Evolutionary conservation across 805 yeast species (phyloP).

Genomic region (Cyberlindnera petersonii): DNA sequence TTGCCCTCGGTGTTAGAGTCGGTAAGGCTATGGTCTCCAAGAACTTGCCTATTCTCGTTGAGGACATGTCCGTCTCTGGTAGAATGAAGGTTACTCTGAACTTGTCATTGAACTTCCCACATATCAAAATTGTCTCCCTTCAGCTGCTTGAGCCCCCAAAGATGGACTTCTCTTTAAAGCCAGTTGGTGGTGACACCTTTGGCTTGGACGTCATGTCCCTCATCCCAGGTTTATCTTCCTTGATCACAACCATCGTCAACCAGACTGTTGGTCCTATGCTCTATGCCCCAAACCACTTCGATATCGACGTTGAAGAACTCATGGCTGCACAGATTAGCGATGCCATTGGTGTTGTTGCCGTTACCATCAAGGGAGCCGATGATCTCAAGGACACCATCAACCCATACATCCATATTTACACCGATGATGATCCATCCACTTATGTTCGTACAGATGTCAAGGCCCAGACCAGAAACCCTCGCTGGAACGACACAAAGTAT

Average conservation of each 20-base stretch:
- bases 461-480: constrained; percentile 51
- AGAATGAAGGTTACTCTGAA: constrained; percentile 60
- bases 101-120: constrained; percentile 69
- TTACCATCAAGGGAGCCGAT: constrained; percentile 53
- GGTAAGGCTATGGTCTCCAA: constrained; percentile 81
- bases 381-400: constrained; percentile 49
- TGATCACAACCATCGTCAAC: constrained; percentile 68
- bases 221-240: constrained; percentile 72
- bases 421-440: constrained; percentile 42
- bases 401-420: constrained; percentile 52
- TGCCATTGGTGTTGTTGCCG: constrained; percentile 65
- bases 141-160: constrained; percentile 75
- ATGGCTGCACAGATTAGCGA: constrained; percentile 62
- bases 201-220: constrained; percentile 83
- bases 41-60: constrained; percentile 72
- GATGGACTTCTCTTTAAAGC: constrained; percentile 76
- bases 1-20: constrained; percentile 72
- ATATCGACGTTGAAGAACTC: constrained; percentile 68
- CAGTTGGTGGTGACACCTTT: constrained; percentile 85
- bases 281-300: constrained; percentile 78
- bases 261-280: constrained; percentile 70
- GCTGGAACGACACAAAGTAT: constrained; percentile 63
- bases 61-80: constrained; percentile 75
- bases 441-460: constrained; percentile 51
- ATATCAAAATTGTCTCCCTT: constrained; percentile 65